Evolutionary conservation across 1,284 basidiomycete species (phyloP).

Genomic region (Rhodotorula sp.): DNA sequence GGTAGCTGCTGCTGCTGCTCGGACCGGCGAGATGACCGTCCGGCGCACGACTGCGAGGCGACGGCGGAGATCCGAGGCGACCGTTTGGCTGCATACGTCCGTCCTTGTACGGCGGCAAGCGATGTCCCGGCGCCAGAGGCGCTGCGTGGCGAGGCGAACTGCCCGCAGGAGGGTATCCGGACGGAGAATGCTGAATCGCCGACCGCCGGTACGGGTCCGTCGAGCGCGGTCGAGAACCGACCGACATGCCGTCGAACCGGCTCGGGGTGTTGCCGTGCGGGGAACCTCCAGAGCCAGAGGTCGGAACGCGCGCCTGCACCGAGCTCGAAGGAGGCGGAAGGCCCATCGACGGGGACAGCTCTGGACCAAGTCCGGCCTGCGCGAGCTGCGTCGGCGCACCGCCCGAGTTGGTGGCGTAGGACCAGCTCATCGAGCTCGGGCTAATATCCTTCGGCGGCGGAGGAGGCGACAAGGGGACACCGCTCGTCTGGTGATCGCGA

Average conservation of each 20-base stretch:
- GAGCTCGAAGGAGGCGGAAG: conserved; percentile 2
- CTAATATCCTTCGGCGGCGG: conserved; percentile 45
- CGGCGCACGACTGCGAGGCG: conserved; percentile 26
- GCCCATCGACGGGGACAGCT: conserved; percentile 24
- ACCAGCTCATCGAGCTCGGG: conserved; percentile 37
- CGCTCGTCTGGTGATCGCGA: conserved; percentile 38
- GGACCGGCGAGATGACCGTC: background rate
- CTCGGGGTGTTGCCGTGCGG: conserved; percentile 6
- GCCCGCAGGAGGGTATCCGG: conserved; percentile 16
- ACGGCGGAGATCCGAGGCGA: conserved; percentile 32
- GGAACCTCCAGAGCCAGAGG: conserved; percentile 9
- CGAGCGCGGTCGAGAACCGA: conserved; percentile 30
- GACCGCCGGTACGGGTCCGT: conserved; percentile 34
- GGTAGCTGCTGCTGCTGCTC: conserved; percentile 4
- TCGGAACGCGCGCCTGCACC: background rate
- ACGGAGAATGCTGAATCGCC: conserved; percentile 18
- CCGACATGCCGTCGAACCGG: conserved; percentile 30
- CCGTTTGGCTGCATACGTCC: conserved; percentile 25
- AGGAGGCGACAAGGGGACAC: conserved; percentile 36
- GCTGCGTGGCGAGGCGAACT: background rate
- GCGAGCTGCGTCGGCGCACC: conserved; percentile 32
- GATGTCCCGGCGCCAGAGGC: conserved; percentile 10
- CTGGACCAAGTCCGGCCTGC: conserved; percentile 26
- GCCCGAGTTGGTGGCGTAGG: conserved; percentile 36
- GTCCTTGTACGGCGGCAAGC: conserved; percentile 2